phyloP scores from a whole-genome alignment of 2,329 filamentous ascomycete genomes.

The Aureobasidium sp. region DNA sequence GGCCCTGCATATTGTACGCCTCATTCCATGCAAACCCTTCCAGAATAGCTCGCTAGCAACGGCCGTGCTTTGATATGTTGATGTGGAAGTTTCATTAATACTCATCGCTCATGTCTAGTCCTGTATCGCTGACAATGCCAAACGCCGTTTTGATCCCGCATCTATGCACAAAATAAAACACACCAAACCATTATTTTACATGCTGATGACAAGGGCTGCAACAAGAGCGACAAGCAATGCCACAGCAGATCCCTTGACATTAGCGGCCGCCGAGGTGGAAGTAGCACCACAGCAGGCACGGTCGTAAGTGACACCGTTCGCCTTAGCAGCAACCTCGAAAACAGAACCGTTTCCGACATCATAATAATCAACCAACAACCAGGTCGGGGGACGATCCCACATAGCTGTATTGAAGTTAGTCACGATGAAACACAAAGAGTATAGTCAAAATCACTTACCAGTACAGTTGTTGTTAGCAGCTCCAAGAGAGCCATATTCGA shows the following conservation, averaged over 20 bases:
- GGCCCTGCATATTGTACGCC: background rate
- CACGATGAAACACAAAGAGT: background rate
- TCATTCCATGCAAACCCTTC: background rate
- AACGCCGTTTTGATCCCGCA: background rate
- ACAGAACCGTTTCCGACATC: slow-evolving; percentile 65
- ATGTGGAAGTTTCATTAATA: background rate
- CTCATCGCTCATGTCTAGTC: slow-evolving; percentile 1
- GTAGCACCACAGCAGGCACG: slow-evolving; percentile 49
- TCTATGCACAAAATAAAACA: background rate
- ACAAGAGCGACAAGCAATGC: background rate
- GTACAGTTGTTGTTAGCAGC: slow-evolving; percentile 57
- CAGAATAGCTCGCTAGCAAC: background rate
- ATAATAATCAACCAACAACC: slow-evolving; percentile 81
- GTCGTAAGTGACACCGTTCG: slow-evolving; percentile 67
- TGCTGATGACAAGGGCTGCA: background rate
- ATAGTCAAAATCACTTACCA: slow-evolving; percentile 22
- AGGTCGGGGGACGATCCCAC: slow-evolving; percentile 67
- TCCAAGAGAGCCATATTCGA: slow-evolving; percentile 61
- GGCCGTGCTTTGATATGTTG: background rate
- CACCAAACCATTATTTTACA: background rate
- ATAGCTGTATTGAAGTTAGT: slow-evolving; percentile 25
- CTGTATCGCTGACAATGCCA: slow-evolving; percentile 1
- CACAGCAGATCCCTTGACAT: background rate
- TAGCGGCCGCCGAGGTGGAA: slow-evolving; percentile 5
- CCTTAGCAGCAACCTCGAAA: slow-evolving; percentile 63